A percentile compares a stretch with the other conserved stretches of the same genome.
These are phyloP conservation scores for Sugiyamaella americana DNA, from an alignment of 805 yeast genomes.

Conservation along the genomic window DNA sequence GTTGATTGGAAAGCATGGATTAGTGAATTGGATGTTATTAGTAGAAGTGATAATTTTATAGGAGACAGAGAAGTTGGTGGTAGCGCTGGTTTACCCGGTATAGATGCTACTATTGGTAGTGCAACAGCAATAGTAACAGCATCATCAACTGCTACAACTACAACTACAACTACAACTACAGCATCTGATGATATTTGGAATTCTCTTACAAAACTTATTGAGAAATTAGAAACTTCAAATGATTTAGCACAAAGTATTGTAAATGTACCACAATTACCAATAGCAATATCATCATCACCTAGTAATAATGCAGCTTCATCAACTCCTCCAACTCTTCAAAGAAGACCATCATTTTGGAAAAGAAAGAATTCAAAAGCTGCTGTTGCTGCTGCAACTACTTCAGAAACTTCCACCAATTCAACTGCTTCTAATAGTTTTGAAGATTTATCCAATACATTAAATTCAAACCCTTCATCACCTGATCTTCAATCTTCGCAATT, in stretches of 20 bases:
- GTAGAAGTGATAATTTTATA: background rate
- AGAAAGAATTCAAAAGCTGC: slow-evolving; percentile 1
- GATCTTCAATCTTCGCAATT: background rate
- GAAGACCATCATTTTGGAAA: slow-evolving; percentile 20
- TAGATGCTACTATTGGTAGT: too few species aligned
- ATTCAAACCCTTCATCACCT: background rate
- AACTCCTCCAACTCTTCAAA: slow-evolving; percentile 1
- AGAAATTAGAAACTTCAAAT: slow-evolving; percentile 7
- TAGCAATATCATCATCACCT: too few species aligned
- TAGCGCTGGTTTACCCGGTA: too few species aligned
- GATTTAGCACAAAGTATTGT: slow-evolving; percentile 1
- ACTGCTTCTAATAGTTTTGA: slow-evolving; percentile 8
- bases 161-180: background rate
- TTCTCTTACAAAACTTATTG: background rate
- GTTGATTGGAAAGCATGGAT: slow-evolving; percentile 79
- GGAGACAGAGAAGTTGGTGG: too few species aligned
- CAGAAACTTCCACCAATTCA: slow-evolving; percentile 8
- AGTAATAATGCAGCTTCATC: slow-evolving; percentile 1
- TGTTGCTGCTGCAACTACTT: background rate
- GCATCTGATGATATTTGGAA: background rate
- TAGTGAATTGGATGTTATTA: slow-evolving; percentile 54
- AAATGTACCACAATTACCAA: background rate
- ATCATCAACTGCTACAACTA: background rate
- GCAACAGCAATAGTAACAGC: too few species aligned
- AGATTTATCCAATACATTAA: background rate